phyloP scores from a whole-genome alignment of 768 basidiomycete species.

The Candolleomyces aberdarensis region DNA sequence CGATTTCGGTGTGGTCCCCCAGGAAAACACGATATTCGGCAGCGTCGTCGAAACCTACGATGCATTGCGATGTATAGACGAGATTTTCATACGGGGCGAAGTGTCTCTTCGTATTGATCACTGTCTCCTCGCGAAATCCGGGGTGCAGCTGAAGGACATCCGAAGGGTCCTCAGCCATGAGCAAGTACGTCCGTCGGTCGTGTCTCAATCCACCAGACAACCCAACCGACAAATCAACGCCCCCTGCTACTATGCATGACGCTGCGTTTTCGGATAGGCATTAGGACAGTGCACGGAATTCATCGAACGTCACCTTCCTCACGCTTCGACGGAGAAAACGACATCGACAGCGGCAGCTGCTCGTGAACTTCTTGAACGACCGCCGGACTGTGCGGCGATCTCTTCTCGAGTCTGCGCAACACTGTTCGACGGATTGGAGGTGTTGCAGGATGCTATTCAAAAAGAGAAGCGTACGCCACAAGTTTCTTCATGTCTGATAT shows the following conservation, averaged over 20 bases:
- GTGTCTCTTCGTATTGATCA: conserved; percentile 61
- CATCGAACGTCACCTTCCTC: conserved; percentile 50
- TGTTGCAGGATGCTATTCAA: conserved; percentile 64
- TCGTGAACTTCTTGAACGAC: conserved; percentile 38
- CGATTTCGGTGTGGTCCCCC: conserved; percentile 67
- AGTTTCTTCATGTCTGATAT: background rate
- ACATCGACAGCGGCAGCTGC: conserved; percentile 76
- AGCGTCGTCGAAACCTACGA: conserved; percentile 75
- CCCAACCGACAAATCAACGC: no score
- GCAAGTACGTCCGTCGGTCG: conserved; percentile 45
- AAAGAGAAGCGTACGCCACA: conserved; percentile 44
- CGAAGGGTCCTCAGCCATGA: conserved; percentile 71
- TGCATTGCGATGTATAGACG: conserved; percentile 44
- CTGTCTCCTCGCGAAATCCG: conserved; percentile 61
- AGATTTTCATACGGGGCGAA: conserved; percentile 57
- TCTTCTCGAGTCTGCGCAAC: conserved; percentile 64
- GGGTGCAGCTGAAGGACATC: conserved; percentile 54
- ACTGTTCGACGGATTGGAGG: conserved; percentile 58
- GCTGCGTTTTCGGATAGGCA: conserved; percentile 41
- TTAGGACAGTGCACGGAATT: conserved; percentile 76
- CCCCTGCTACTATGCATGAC: no score
- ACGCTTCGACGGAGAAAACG: conserved; percentile 50
- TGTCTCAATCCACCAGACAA: background rate
- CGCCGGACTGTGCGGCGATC: conserved; percentile 62
- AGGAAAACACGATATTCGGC: conserved; percentile 78